A percentile compares a stretch with the other conserved stretches of the same genome.
Conservation (phyloP, 345 rosid genomes). For the Limnanthes douglasii region DNA sequence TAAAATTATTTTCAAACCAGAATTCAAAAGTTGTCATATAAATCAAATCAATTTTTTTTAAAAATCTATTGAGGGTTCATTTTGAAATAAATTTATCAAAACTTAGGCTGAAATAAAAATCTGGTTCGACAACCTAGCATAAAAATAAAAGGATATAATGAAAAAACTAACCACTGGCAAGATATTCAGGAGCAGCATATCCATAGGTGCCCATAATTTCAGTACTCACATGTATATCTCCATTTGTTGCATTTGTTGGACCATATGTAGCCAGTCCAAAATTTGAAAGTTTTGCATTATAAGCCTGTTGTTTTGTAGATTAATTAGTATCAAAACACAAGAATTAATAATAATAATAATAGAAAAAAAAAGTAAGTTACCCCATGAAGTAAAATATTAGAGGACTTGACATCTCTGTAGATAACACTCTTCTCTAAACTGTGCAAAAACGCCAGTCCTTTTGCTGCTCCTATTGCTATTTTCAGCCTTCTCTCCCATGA, state of each 20-base stretch:
- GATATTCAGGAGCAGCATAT: constrained; percentile 35
- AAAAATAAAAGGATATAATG: no score
- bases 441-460: constrained; percentile 35
- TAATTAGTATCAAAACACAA: no score
- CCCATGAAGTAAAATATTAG: constrained; percentile 33
- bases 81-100: no score
- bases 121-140: no score
- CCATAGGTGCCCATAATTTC: constrained; percentile 29
- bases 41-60: no score
- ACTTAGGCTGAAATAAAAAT: no score
- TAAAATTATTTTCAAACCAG: no score
- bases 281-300: constrained; percentile 32
- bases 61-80: no score
- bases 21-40: no score
- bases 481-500: constrained; percentile 35
- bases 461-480: constrained; percentile 41
- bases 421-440: constrained; percentile 39
- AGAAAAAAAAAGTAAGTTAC: constrained; percentile 13
- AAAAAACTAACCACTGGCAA: constrained; percentile 43
- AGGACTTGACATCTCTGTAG: constrained; percentile 39
- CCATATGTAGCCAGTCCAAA: constrained; percentile 42
- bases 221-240: constrained; percentile 23
- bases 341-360: no score
- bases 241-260: constrained; percentile 26
- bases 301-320: no score